phyloP scores from a whole-genome alignment of 2,329 filamentous ascomycete genomes.

The Exophiala lecanii-corni region DNA sequence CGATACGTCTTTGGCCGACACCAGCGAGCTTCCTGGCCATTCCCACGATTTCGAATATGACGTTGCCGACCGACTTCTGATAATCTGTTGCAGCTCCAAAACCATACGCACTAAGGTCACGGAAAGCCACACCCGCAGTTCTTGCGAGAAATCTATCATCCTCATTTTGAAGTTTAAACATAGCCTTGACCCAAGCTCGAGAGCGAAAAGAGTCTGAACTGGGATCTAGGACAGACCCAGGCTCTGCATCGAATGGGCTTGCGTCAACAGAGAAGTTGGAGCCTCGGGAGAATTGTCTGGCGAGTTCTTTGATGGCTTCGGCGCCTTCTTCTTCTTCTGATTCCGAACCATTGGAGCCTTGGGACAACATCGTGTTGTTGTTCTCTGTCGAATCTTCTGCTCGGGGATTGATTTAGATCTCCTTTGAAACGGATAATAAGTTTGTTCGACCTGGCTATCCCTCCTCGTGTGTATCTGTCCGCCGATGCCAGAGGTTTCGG shows the following conservation, averaged over 20 bases:
- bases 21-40: conserved; percentile 30
- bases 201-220: conserved; percentile 41
- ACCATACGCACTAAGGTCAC: conserved; percentile 37
- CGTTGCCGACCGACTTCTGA: conserved; percentile 40
- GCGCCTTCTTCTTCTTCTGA: conserved; percentile 18
- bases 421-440: conserved; percentile 3
- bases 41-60: conserved; percentile 35
- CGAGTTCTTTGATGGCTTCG: conserved; percentile 20
- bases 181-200: conserved; percentile 44
- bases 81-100: conserved; percentile 35
- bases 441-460: conserved; percentile 7
- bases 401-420: conserved; percentile 1
- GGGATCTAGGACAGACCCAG: conserved; percentile 40
- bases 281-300: conserved; percentile 22
- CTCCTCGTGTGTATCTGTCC: conserved; percentile 1
- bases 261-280: conserved; percentile 13
- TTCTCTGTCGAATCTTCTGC: background rate
- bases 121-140: conserved; percentile 38
- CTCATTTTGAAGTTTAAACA: conserved; percentile 39
- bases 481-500: conserved; percentile 8
- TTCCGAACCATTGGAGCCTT: conserved; percentile 11
- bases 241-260: conserved; percentile 26
- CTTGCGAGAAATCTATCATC: conserved; percentile 36
- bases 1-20: conserved; percentile 42
- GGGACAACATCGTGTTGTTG: background rate